Evolutionary conservation across 257 asterid genomes (phyloP).

Genomic region (Nyctanthes arbortristis): DNA sequence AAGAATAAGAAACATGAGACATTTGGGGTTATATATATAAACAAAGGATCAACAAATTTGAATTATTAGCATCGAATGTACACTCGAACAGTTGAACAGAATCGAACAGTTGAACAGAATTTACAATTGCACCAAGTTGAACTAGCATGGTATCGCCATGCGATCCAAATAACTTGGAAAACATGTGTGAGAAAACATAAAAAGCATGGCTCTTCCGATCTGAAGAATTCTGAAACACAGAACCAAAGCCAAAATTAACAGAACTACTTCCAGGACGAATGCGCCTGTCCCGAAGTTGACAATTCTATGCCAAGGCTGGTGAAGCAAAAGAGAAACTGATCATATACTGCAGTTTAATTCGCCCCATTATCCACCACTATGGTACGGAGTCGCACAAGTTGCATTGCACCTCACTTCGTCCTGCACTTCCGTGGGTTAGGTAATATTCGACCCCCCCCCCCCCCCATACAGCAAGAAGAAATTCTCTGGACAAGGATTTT

Average conservation of each 20-base stretch:
- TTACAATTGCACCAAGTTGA: neutral
- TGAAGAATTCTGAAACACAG: neutral
- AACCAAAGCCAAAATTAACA: neutral
- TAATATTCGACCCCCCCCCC: no score
- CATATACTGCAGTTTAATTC: neutral
- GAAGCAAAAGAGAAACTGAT: neutral
- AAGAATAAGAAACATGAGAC: no score
- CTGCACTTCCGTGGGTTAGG: neutral
- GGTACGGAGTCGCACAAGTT: neutral
- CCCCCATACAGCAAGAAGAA: neutral
- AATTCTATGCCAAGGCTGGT: neutral
- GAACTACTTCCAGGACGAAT: neutral
- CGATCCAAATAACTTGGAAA: neutral
- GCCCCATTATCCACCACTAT: neutral
- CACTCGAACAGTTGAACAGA: neutral
- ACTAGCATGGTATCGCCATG: neutral
- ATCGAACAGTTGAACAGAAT: no score
- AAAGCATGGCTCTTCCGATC: no score
- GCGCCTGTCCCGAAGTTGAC: neutral
- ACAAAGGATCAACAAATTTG: neutral
- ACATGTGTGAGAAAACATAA: no score
- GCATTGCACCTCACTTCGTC: neutral
- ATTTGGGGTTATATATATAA: no score
- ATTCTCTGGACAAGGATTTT: neutral
- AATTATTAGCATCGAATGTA: neutral